A percentile compares a stretch with the other conserved stretches of the same genome.
These are phyloP conservation scores for Akanthomyces dipterigenus DNA, from an alignment of 2,329 filamentous ascomycete genomes.

Conservation along the genomic window DNA sequence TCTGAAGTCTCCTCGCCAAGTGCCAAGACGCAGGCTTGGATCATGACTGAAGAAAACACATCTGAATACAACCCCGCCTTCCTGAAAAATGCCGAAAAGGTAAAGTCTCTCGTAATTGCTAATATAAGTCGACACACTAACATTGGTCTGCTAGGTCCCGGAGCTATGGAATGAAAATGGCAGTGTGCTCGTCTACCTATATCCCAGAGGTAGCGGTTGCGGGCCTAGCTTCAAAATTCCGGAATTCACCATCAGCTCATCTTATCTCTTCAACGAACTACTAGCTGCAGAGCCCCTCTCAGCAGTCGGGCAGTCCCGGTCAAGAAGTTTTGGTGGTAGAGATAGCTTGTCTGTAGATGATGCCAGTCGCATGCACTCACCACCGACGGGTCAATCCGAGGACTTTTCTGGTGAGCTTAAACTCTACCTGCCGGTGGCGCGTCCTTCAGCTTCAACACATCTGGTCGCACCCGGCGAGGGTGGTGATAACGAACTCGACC, in stretches of 20 bases:
- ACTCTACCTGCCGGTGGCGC: slow-evolving; percentile 47
- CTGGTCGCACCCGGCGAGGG: slow-evolving; percentile 26
- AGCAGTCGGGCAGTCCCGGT: slow-evolving; percentile 25
- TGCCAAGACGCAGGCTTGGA: slow-evolving; percentile 40
- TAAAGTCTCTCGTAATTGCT: slow-evolving; percentile 21
- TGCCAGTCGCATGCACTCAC: slow-evolving; percentile 34
- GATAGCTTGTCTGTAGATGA: slow-evolving; percentile 44
- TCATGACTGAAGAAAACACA: slow-evolving; percentile 44
- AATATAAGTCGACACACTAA: slow-evolving; percentile 13
- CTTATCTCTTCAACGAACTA: slow-evolving; percentile 47
- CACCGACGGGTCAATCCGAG: slow-evolving; percentile 30
- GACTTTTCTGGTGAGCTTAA: slow-evolving; percentile 37
- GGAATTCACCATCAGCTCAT: slow-evolving; percentile 46
- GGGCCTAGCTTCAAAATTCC: slow-evolving; percentile 56
- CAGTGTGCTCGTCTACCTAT: slow-evolving; percentile 51
- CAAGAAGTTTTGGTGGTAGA: slow-evolving; percentile 41
- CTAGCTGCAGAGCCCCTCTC: slow-evolving; percentile 38
- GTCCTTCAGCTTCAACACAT: slow-evolving; percentile 30
- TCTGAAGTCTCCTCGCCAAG: slow-evolving; percentile 29
- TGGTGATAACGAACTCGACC: slow-evolving; percentile 40
- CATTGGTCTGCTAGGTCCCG: slow-evolving; percentile 41
- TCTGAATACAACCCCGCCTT: slow-evolving; percentile 50
- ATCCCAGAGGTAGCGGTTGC: slow-evolving; percentile 40
- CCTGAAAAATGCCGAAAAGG: slow-evolving; percentile 49
- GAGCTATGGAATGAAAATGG: slow-evolving; percentile 60